Conservation (phyloP, 2,329 filamentous ascomycete species). For the Pestalotiopsis sp. region DNA sequence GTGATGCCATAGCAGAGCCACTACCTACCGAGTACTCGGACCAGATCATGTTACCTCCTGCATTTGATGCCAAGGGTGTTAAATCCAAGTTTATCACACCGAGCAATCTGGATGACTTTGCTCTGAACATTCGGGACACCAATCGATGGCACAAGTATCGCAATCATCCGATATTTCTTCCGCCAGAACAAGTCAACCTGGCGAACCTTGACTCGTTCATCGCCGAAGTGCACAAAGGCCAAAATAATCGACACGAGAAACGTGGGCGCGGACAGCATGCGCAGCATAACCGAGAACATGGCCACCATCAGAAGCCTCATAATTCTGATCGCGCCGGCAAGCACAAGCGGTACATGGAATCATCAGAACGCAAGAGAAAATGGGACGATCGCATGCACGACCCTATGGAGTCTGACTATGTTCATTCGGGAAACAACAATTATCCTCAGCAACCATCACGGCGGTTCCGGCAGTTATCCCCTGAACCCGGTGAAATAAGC, state of each 20-base stretch:
- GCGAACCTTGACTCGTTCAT: slow-evolving; percentile 8
- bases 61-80: slow-evolving; percentile 30
- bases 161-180: slow-evolving; percentile 29
- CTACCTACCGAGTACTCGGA: slow-evolving; percentile 32
- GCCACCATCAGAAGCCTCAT: not conserved
- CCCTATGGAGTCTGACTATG: not conserved
- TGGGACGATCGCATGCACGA: slow-evolving; percentile 9
- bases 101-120: slow-evolving; percentile 33
- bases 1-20: slow-evolving; percentile 32
- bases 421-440: not conserved
- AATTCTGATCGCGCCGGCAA: not conserved
- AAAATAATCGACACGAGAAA: slow-evolving; percentile 19
- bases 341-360: not conserved
- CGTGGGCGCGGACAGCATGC: slow-evolving; percentile 4
- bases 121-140: slow-evolving; percentile 31
- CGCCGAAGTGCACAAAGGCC: not conserved
- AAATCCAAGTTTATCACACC: slow-evolving; percentile 32
- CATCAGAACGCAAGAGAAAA: slow-evolving; percentile 11
- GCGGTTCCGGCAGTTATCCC: slow-evolving; percentile 12
- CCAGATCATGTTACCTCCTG: slow-evolving; percentile 32
- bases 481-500: slow-evolving; percentile 17
- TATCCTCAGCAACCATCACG: not conserved
- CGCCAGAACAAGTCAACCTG: slow-evolving; percentile 15
- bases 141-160: slow-evolving; percentile 32
- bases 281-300: not conserved